These are phyloP conservation scores for Trametes maxima DNA, from an alignment of 768 basidiomycete species.

Conservation along the genomic window DNA sequence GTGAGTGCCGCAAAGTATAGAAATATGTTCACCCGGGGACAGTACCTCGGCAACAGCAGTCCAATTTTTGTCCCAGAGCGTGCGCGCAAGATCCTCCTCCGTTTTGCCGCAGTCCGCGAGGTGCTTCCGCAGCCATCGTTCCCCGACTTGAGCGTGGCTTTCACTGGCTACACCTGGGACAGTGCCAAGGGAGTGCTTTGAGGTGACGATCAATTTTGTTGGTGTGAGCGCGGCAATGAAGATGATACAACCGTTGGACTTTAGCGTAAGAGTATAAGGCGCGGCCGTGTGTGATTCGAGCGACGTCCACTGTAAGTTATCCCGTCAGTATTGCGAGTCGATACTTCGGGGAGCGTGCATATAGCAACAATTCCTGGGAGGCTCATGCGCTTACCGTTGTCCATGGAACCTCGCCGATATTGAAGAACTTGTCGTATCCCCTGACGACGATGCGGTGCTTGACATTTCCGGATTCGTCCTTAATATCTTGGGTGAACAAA, in stretches of 20 bases:
- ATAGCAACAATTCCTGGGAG: no score
- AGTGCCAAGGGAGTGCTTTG: slow-evolving; percentile 87
- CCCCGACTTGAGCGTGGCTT: slow-evolving; percentile 84
- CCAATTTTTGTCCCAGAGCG: slow-evolving; percentile 80
- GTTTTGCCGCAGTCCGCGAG: slow-evolving; percentile 60
- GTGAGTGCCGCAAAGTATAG: not conserved
- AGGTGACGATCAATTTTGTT: slow-evolving; percentile 77
- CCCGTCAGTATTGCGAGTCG: not conserved
- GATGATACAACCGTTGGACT: slow-evolving; percentile 97
- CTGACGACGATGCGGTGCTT: slow-evolving; percentile 73
- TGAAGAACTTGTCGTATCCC: slow-evolving; percentile 99
- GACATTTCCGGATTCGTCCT: slow-evolving; percentile 34
- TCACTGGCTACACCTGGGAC: slow-evolving; percentile 25
- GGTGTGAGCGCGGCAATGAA: slow-evolving; percentile 87
- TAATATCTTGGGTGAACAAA: slow-evolving; percentile 68
- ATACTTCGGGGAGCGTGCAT: no score
- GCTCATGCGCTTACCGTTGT: slow-evolving; percentile 62
- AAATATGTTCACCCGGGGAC: not conserved
- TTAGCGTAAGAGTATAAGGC: slow-evolving; percentile 86
- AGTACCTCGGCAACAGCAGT: slow-evolving; percentile 90
- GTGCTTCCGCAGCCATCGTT: slow-evolving; percentile 79
- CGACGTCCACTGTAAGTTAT: slow-evolving; percentile 65
- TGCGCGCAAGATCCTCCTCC: slow-evolving; percentile 71
- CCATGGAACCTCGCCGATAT: slow-evolving; percentile 96
- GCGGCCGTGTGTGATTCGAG: slow-evolving; percentile 68